Evolutionary conservation across 805 yeast genomes (phyloP).

Genomic region (Komagataella kurtzmanii): DNA sequence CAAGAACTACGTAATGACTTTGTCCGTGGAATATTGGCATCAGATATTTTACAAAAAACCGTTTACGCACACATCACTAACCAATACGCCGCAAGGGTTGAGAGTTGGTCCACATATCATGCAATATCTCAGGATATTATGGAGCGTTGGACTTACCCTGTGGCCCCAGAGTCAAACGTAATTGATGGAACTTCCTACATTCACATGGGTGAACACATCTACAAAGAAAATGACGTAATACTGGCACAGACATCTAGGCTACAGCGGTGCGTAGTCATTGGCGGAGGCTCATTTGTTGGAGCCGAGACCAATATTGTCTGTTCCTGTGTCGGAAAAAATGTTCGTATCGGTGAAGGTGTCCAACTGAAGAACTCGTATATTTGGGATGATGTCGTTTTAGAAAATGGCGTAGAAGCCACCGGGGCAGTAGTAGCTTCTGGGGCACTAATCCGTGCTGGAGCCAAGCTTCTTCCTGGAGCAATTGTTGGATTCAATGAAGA

Average conservation of each 20-base stretch:
- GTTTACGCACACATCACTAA: constrained; percentile 79
- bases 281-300: constrained; percentile 64
- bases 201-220: constrained; percentile 75
- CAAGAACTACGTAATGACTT: constrained; percentile 79
- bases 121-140: constrained; percentile 83
- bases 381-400: constrained; percentile 74
- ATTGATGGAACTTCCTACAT: constrained; percentile 58
- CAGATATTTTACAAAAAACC: constrained; percentile 82
- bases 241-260: constrained; percentile 88
- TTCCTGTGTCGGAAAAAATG: constrained; percentile 76
- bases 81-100: constrained; percentile 90
- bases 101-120: constrained; percentile 86
- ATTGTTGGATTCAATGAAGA: constrained; percentile 67
- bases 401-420: constrained; percentile 43
- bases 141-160: constrained; percentile 87
- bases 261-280: constrained; percentile 72
- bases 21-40: constrained; percentile 78
- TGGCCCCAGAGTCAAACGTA: constrained; percentile 77
- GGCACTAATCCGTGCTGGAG: constrained; percentile 39
- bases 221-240: constrained; percentile 80
- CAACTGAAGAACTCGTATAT: constrained; percentile 61
- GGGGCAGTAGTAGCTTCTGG: constrained; percentile 62
- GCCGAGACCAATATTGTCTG: constrained; percentile 53
- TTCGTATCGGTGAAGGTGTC: constrained; percentile 73
- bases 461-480: constrained; percentile 49